A percentile compares a stretch with the other conserved stretches of the same genome.
These are phyloP conservation scores for Tricharina praecox DNA, from an alignment of 495 filamentous ascomycete species.

Conservation along the genomic window DNA sequence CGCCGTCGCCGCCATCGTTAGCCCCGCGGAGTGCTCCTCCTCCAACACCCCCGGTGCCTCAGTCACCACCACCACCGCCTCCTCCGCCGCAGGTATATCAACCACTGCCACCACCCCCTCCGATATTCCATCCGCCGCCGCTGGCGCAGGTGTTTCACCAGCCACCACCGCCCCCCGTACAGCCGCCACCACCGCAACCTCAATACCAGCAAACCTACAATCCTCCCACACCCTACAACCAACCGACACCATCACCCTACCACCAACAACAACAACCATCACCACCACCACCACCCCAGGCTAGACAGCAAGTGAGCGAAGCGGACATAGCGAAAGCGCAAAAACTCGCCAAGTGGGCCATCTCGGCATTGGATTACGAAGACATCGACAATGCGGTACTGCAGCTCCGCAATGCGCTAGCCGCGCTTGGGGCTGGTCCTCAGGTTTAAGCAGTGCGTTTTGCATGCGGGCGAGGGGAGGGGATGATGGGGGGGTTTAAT, in stretches of 20 bases:
- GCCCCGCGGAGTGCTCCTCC: not conserved
- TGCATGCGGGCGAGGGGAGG: too few relatives aligned
- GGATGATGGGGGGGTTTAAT: too few relatives aligned
- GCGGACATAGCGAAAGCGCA: slow-evolving; percentile 75
- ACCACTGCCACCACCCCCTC: slow-evolving; percentile 32
- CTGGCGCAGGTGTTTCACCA: not conserved
- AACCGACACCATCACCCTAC: too few relatives aligned
- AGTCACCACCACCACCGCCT: not conserved
- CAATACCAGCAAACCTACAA: slow-evolving; percentile 20
- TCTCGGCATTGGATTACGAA: slow-evolving; percentile 92
- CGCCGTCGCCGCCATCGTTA: not conserved
- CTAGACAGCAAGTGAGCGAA: slow-evolving; percentile 22
- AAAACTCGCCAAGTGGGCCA: slow-evolving; percentile 94
- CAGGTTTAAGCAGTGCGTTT: too few relatives aligned
- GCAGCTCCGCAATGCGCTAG: slow-evolving; percentile 61
- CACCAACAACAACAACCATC: too few relatives aligned
- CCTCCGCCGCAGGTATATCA: slow-evolving; percentile 11
- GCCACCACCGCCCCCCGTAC: slow-evolving; percentile 18
- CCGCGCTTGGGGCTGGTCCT: slow-evolving; percentile 38
- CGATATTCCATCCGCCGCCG: not conserved
- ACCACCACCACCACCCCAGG: slow-evolving; percentile 8
- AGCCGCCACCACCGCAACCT: slow-evolving; percentile 26
- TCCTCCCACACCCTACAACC: slow-evolving; percentile 12
- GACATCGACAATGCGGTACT: slow-evolving; percentile 81
- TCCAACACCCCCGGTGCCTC: slow-evolving; percentile 29